phyloP scores from a whole-genome alignment of 352 stramenopile genomes.

The Globisporangium polare region DNA sequence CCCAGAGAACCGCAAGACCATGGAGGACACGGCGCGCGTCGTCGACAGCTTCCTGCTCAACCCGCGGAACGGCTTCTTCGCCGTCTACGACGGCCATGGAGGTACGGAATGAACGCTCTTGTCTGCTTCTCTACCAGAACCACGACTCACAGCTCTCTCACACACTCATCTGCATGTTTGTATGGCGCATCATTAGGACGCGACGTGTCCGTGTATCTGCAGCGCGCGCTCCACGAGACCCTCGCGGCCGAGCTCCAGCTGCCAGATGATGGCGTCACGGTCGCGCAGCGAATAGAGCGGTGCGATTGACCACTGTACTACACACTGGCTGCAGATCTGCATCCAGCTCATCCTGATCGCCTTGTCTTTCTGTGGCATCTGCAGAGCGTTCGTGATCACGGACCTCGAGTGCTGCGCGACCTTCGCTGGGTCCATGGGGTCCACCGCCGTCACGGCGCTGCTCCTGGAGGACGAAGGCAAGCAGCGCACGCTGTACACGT shows the following conservation, averaged over 20 bases:
- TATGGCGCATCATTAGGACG: conserved; percentile 27
- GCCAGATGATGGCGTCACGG: conserved; percentile 26
- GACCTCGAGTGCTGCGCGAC: conserved; percentile 69
- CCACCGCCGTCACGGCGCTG: conserved; percentile 57
- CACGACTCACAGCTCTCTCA: background rate
- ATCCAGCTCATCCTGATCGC: too few species aligned
- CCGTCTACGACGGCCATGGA: conserved; percentile 75
- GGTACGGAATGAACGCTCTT: conserved; percentile 25
- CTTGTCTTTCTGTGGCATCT: background rate
- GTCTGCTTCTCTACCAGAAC: background rate
- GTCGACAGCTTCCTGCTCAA: conserved; percentile 63
- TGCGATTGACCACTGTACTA: conserved; percentile 14
- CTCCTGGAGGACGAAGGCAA: conserved; percentile 34
- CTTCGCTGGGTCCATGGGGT: conserved; percentile 42
- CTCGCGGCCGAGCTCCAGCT: conserved; percentile 47
- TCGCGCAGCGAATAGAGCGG: conserved; percentile 63
- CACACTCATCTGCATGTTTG: too few species aligned
- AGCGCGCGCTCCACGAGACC: conserved; percentile 62
- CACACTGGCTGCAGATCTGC: too few species aligned
- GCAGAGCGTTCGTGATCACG: conserved; percentile 69
- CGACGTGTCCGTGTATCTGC: conserved; percentile 64
- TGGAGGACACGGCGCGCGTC: conserved; percentile 77
- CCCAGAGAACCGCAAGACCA: conserved; percentile 65
- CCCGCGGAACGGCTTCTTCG: conserved; percentile 67
- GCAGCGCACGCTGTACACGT: conserved; percentile 41